Evolutionary conservation across 2,329 filamentous ascomycete genomes (phyloP).

Genomic region (Pestalotiopsis sp.): DNA sequence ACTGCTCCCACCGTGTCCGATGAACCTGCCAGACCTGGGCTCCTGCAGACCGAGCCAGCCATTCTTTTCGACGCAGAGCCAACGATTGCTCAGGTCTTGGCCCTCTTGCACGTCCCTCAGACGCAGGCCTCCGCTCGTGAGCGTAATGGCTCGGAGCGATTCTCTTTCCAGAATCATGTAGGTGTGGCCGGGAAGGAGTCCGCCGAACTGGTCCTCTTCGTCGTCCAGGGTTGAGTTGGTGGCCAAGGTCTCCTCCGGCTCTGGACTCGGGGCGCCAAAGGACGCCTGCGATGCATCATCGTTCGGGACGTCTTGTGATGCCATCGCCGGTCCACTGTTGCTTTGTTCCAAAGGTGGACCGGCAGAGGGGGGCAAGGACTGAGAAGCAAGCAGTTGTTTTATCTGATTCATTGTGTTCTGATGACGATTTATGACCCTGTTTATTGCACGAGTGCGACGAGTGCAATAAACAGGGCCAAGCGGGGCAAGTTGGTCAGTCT

Average conservation of each 20-base stretch:
- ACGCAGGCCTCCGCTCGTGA: not conserved
- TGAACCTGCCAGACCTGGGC: not conserved
- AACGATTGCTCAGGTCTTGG: not conserved
- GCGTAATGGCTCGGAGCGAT: not conserved
- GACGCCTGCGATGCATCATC: not conserved
- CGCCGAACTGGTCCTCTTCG: not conserved
- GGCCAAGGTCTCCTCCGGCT: not conserved
- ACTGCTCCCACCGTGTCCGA: constrained; percentile 5
- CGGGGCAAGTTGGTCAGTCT: no score
- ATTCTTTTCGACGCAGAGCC: constrained; percentile 1
- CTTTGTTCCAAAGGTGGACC: no score
- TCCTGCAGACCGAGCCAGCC: constrained; percentile 1
- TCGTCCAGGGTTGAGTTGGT: not conserved
- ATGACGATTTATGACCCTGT: no score
- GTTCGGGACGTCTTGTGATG: not conserved
- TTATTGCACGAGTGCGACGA: no score
- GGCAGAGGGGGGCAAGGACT: no score
- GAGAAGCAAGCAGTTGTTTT: no score
- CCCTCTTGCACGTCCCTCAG: not conserved
- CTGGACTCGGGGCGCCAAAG: not conserved
- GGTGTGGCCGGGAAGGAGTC: not conserved
- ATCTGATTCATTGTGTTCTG: no score
- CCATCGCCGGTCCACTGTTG: no score
- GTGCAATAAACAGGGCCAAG: no score
- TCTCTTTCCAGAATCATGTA: not conserved